Evolutionary conservation across 352 stramenopile genomes (phyloP), one percentile per base, ranked within the genome.

Genomic region (Peronospora destructor): DNA sequence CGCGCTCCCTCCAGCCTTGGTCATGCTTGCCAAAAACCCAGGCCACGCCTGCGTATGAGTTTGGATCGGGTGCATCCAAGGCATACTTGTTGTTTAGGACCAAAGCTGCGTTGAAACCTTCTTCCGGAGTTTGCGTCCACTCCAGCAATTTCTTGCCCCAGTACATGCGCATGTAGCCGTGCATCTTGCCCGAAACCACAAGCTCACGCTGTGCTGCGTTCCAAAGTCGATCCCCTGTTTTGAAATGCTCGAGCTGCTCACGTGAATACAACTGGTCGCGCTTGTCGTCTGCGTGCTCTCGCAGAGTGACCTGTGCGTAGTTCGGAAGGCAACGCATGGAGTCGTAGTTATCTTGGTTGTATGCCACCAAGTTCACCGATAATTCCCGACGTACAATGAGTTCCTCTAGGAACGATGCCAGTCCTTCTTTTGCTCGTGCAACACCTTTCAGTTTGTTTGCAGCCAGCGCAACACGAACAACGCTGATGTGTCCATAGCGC

Each of bases 71-170:
- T 8, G 96, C 97, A 68, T 99, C 97, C 26, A 99, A 78, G 0
- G 87, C 85, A 66, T 98, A 99, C 71, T 97, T 97, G 73, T 99
- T 98, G 78, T 99, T 99, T 25, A 99, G 86, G 21, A 95, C 92
- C 28, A 98, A 78, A 10, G 90, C 94, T 4, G 76, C 92, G n/a
- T 77, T 53, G 19, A 98, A 90, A 5, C 94, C 96, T 56, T 96
- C 75, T 30, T 84, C 63, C 0, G 95, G 95, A 8, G 80, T 83
- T 16, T 66, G 43, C 1, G 96, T 98, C 97, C 97, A 99, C 65
- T 99, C 96, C 12, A 99, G 71, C 43, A 99, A 95, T 66, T 98
- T 98, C 72, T 98, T 98, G 33, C 87, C 96, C 97, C 97, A 99
- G 72, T 99, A 99, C 97, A 99, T 99, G 43, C 95, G 86, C 80